Evolutionary conservation across 805 yeast species (phyloP), one percentile per base, ranked within the genome.

Genomic region (Starmerella gropengiesseri): DNA sequence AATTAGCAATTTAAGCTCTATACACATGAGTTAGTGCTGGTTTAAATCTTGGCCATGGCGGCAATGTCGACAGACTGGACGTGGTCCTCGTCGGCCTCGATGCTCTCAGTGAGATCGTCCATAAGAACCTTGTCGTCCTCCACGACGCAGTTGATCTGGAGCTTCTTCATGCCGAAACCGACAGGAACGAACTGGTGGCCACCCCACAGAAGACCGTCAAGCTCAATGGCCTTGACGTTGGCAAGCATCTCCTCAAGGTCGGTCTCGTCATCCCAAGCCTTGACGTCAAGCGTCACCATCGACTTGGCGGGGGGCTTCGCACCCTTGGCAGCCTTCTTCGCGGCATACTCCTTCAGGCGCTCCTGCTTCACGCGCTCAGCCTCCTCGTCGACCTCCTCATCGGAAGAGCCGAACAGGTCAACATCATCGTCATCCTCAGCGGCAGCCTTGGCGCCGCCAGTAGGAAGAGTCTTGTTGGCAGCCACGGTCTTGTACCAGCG

Each of bases 201-300:
- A 83, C 99, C 99, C 98, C 98, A 91, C 55, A 68, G 70, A 64
- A 91, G 79, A 78, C 99, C 99, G 36, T 91, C 98, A 71, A 68
- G 68, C 66, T 77, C 83, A 59, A 89, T 69, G 58, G 74, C 63
- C 77, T 85, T 87, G 63, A 86, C 95, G 69, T 77, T 76, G 52
- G 81, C 87, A 58, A 84, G 68, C 71, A 91, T 65, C 68, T 79
- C 80, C 52, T 91, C 94, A 65, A 91, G 75, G 65, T 89, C 80
- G 59, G 99, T 91, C 77, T 91, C 97, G 64, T 91, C 98, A 70
- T 91, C 98, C 99, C 99, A 91, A 73, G 96, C 97, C 80, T 91
- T 91, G 60, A 91, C 94, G 60, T 91, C 98, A 60, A 91, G 64
- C 62, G 99, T 89, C 63, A 91, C 95, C 57, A 86, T 72, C 50